Evolutionary conservation across 1,284 basidiomycete genomes (phyloP).

Genomic region (Earliella scabrosa): DNA sequence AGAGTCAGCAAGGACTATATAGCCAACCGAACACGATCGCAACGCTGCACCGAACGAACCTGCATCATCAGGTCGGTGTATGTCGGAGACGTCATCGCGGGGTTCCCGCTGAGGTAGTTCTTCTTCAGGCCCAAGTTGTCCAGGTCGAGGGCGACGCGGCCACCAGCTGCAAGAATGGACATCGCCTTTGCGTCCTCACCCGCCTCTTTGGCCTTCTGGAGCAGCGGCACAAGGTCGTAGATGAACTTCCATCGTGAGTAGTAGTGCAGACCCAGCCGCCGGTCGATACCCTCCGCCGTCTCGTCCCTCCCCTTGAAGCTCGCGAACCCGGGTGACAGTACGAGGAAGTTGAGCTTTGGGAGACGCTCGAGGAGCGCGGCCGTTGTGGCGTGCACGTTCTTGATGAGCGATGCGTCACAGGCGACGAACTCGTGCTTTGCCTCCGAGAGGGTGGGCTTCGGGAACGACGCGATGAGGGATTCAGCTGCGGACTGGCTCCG

Average conservation of each 20-base stretch:
- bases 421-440: constrained; percentile 40
- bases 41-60: constrained; percentile 24
- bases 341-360: constrained; percentile 41
- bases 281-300: constrained; percentile 33
- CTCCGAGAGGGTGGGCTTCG: constrained; percentile 24
- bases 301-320: constrained; percentile 35
- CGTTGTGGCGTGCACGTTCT: constrained; percentile 35
- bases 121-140: constrained; percentile 42
- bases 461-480: constrained; percentile 38
- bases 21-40: not conserved
- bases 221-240: constrained; percentile 31
- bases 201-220: constrained; percentile 29
- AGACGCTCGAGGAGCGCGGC: constrained; percentile 31
- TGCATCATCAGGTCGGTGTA: constrained; percentile 41
- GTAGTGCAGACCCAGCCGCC: constrained; percentile 31
- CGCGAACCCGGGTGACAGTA: constrained; percentile 37
- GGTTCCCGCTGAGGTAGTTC: constrained; percentile 30
- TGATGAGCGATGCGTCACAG: constrained; percentile 41
- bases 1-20: not conserved
- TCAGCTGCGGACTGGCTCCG: constrained; percentile 41
- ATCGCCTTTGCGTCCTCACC: constrained; percentile 34
- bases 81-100: constrained; percentile 28
- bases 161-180: constrained; percentile 26
- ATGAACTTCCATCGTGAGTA: constrained; percentile 37
- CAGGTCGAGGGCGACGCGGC: constrained; percentile 30